Base-by-base conservation (phyloP, 2,329 filamentous ascomycete species). In the Apiospora koreana region DNA sequence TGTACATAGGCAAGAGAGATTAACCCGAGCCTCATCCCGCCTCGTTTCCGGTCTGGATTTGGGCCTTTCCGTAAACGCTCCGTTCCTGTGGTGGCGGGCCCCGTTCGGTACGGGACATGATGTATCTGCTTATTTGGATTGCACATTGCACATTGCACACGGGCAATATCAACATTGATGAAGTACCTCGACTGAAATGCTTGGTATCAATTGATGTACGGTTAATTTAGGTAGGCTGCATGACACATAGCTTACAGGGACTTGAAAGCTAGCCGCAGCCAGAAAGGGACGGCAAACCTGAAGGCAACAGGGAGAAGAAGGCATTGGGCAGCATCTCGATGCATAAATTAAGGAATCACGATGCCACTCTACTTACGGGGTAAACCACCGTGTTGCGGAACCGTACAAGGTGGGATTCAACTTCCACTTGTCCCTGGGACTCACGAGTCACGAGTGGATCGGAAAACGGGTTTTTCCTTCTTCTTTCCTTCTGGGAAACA, bases 291-390 rank as follows among this genome's bases (percentile, higher is more conserved):
- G 31, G 31, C 25, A 31, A 28, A 58, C 50, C 50, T 58, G 50
- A 58, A 31, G 28, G 50, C 50, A 28, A 35, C 21, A 58, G 46
- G n/a, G 21, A 46, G 45, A 46, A 23, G 45, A 3, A 12, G 23
- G 12, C 41, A 43, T 62, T 62, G 28, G 54, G 54, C 35, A 62
- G 31, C 54, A 62, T 62, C 54, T 62, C 54, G 54, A 62, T 62
- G 54, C 54, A 62, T 38, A n/a, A 62, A n/a, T 62, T 38, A 3
- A 18, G 48, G 31, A 62, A 62, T 62, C 54, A 62, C 54, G 54
- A 62, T 62, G 54, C 31, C 54, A 38, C 54, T 62, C 31, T 62
- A 38, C 21, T 62, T 62, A 62, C 54, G 54, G 54, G 31, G 28
- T 23, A 38, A 38, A 18, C 14, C 12, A 43, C 41, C 41, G 41